phyloP scores from a whole-genome alignment of 345 rosid species.

The Chamaenerion angustifolium region DNA sequence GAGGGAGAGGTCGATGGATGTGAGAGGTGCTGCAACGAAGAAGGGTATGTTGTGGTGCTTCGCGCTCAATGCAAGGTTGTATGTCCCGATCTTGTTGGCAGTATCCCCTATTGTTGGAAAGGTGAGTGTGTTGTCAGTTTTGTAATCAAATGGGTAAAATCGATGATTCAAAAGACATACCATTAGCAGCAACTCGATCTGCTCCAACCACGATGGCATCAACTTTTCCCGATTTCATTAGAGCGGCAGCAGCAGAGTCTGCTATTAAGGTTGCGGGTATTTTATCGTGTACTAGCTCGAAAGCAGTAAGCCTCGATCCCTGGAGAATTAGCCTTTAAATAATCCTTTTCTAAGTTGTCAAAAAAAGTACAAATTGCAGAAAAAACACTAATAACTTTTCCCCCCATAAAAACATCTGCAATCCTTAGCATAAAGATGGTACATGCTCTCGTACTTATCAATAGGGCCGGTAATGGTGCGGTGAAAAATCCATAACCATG shows the following conservation, averaged over 20 bases:
- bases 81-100: slow-evolving; percentile 97
- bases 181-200: slow-evolving; percentile 88
- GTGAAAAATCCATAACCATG: too few species aligned
- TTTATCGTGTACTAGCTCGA: slow-evolving; percentile 78
- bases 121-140: too few species aligned
- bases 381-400: background rate
- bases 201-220: slow-evolving; percentile 86
- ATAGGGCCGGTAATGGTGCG: too few species aligned
- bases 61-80: slow-evolving; percentile 81
- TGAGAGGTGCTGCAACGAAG: slow-evolving; percentile 83
- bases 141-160: too few species aligned
- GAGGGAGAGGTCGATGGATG: slow-evolving; percentile 75
- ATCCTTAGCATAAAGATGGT: background rate
- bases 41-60: slow-evolving; percentile 56
- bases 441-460: background rate
- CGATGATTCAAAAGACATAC: slow-evolving; percentile 13
- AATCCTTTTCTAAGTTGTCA: background rate
- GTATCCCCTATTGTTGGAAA: slow-evolving; percentile 48
- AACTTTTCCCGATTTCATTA: slow-evolving; percentile 68
- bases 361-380: background rate
- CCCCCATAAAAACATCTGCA: too few species aligned
- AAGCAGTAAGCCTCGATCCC: slow-evolving; percentile 98
- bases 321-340: slow-evolving; percentile 3
- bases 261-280: slow-evolving; percentile 85
- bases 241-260: slow-evolving; percentile 89